These are phyloP conservation scores for Bromus sterilis DNA, from an alignment of 176 grass and related monocot species.

Conservation along the genomic window DNA sequence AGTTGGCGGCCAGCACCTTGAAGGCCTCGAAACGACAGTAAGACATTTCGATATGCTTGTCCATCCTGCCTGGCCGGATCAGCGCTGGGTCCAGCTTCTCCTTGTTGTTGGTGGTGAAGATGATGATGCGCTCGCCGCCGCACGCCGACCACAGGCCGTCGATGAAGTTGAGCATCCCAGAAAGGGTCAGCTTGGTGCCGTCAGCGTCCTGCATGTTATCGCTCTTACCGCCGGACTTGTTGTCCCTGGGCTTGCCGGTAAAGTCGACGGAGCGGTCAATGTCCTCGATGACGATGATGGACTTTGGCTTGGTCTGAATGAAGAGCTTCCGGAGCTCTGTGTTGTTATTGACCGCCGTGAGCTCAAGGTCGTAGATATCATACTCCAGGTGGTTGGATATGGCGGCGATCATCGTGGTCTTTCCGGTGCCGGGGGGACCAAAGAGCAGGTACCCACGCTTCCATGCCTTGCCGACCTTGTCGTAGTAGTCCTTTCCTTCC, in stretches of 20 bases:
- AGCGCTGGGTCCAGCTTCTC: slow-evolving; percentile 50
- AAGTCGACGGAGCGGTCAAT: slow-evolving; percentile 63
- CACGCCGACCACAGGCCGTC: slow-evolving; percentile 60
- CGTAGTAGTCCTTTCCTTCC: too few relatives aligned
- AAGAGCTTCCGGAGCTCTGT: slow-evolving; percentile 63
- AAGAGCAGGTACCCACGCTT: too few relatives aligned
- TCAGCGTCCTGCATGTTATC: too few relatives aligned
- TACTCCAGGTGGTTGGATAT: too few relatives aligned
- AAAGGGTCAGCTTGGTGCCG: too few relatives aligned
- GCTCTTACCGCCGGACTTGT: too few relatives aligned
- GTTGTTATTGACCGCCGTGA: slow-evolving; percentile 57
- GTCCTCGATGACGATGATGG: slow-evolving; percentile 62
- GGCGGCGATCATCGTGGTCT: too few relatives aligned
- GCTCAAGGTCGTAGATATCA: slow-evolving; percentile 65
- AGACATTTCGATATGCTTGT: too few relatives aligned
- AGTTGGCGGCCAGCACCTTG: too few relatives aligned
- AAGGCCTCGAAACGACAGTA: too few relatives aligned
- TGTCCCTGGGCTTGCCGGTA: slow-evolving; percentile 28
- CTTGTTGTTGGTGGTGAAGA: slow-evolving; percentile 59
- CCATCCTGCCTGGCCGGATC: slow-evolving; percentile 17
- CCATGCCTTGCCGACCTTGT: too few relatives aligned
- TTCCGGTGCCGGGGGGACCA: too few relatives aligned
- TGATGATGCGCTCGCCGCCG: slow-evolving; percentile 46
- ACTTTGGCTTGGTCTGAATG: slow-evolving; percentile 55
- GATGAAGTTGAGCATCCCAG: slow-evolving; percentile 47